Base-by-base conservation (phyloP, 495 filamentous ascomycete species). In the Lasiosphaeriaceae sp. region DNA sequence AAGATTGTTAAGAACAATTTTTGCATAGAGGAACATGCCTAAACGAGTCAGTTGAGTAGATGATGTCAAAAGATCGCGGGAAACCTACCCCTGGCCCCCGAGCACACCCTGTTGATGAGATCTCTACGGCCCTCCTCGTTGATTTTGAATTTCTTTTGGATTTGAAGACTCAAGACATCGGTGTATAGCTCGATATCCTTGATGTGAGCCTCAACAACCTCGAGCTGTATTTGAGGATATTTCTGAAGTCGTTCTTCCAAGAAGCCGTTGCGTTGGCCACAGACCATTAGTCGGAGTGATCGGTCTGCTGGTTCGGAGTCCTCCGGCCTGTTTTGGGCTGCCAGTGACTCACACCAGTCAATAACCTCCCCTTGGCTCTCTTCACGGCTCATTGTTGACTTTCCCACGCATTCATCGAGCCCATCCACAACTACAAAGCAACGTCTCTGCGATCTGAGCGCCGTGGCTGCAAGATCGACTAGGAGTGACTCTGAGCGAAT, bases 1-100 rank as follows among this genome's bases (percentile, higher is more conserved):
- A 11, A 54, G 52, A 29, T 54, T 45, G 16, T 14, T 4, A n/a
- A 45, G 39, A 17, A 54, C 52, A 17, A 54, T 22, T 16, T 54
- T 54, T 2, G 52, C 52, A 22, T 54, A 54, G 3, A 54, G 23
- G 29, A 54, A 54, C 52, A 54, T 54, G 22, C 52, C 52, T 54
- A 20, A 17, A 53, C 11, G 9, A 23, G 6, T 37, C 31, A 37
- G 9, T 2, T 37, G 14, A 12, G 31, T 35, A 35, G 31, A 12
- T 12, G 12, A 14, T 37, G 34, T 37, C 34, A 37, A 9, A 1
- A 37, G 14, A 2, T 2, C 14, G 8, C 9, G 8, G 34, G 8
- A 1, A 37, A 9, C 34, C 14, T 2, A 37, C 34, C 34, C 14
- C 14, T 1, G 14, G 34, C 34, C 34, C 1, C 34, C 8, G 34